phyloP scores from a whole-genome alignment of 352 stramenopile species.

The Peronosclerospora sorghi region DNA sequence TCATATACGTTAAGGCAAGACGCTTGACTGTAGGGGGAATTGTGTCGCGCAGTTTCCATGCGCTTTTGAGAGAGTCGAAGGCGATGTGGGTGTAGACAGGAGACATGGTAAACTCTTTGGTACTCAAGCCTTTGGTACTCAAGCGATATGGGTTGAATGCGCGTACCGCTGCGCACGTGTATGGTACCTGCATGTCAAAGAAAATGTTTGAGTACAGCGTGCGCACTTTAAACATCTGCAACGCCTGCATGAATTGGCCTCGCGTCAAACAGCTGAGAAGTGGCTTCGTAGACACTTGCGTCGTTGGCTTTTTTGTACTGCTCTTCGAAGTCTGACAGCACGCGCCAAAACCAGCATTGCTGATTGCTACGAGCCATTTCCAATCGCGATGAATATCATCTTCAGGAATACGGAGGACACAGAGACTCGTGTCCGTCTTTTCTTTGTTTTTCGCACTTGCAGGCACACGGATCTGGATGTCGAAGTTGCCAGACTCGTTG shows the following conservation, averaged over 20 bases:
- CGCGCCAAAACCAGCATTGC: slow-evolving; percentile 40
- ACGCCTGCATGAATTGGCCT: slow-evolving; percentile 65
- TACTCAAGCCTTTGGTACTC: slow-evolving; percentile 29
- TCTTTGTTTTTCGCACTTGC: not conserved
- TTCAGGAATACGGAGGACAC: slow-evolving; percentile 37
- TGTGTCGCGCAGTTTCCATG: slow-evolving; percentile 47
- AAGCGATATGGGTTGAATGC: slow-evolving; percentile 74
- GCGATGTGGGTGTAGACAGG: slow-evolving; percentile 63
- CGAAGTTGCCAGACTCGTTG: slow-evolving; percentile 15
- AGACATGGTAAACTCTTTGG: slow-evolving; percentile 33
- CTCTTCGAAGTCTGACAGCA: slow-evolving; percentile 20
- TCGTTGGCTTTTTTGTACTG: not conserved
- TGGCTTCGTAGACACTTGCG: slow-evolving; percentile 1
- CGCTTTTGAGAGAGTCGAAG: slow-evolving; percentile 40
- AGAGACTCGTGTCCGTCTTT: slow-evolving; percentile 4
- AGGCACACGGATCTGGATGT: slow-evolving; percentile 24
- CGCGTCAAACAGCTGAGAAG: slow-evolving; percentile 47
- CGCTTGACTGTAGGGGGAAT: slow-evolving; percentile 35
- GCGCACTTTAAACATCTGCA: slow-evolving; percentile 53
- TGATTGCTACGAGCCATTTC: slow-evolving; percentile 53
- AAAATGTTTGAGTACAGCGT: slow-evolving; percentile 74
- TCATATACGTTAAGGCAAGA: slow-evolving; percentile 20
- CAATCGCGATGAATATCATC: slow-evolving; percentile 42
- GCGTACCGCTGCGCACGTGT: slow-evolving; percentile 56
- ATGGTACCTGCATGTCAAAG: slow-evolving; percentile 74